A percentile compares a stretch with the other conserved stretches of the same genome.
phyloP scores from a whole-genome alignment of 2,329 filamentous ascomycete genomes.

The Cladosporium oxysporum region DNA sequence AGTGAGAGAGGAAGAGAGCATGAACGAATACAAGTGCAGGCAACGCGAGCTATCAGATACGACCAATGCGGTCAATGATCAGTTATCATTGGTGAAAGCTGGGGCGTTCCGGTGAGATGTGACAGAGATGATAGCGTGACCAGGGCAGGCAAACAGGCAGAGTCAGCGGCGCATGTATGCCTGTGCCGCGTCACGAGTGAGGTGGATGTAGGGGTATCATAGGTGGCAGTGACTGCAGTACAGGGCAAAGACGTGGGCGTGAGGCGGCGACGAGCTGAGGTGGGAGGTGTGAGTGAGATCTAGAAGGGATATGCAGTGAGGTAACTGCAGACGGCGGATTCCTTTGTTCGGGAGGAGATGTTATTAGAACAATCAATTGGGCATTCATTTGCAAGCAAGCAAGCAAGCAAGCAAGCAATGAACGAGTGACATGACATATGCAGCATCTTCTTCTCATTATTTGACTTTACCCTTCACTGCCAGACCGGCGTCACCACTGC shows the following conservation, averaged over 20 bases:
- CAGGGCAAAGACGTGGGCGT: neutral
- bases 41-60: neutral
- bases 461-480: neutral
- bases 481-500: neutral
- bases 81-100: neutral
- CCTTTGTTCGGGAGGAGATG: neutral
- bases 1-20: neutral
- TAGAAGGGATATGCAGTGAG: neutral
- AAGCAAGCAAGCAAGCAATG: neutral
- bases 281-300: neutral
- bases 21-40: neutral
- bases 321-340: neutral
- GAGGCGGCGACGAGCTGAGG: neutral
- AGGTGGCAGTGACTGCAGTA: neutral
- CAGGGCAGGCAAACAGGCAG: neutral
- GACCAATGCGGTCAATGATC: neutral
- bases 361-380: neutral
- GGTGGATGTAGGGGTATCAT: no score
- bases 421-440: neutral
- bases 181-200: slow-evolving; percentile 10
- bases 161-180: slow-evolving; percentile 13
- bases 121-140: neutral
- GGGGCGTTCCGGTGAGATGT: slow-evolving; percentile 2
- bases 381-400: neutral
- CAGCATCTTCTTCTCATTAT: neutral